Evolutionary conservation across 129 eudicot genomes (phyloP).

Genomic region (Silybum marianum): DNA sequence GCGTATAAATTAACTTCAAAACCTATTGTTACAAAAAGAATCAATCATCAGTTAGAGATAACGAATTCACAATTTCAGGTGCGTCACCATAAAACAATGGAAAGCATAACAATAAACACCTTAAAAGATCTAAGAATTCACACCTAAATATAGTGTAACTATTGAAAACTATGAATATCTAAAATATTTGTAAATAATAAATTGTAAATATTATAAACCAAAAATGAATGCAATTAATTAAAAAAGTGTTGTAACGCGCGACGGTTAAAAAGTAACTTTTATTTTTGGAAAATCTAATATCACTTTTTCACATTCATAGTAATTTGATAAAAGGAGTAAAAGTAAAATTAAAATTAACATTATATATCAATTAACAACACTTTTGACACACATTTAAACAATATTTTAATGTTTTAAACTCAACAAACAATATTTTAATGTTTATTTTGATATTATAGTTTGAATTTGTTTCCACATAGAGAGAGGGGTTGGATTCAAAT

Average conservation of each 20-base stretch:
- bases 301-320: background rate
- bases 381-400: background rate
- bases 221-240: background rate
- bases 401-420: background rate
- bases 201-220: too few species aligned
- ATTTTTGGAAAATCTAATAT: background rate
- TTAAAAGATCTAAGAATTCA: background rate
- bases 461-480: background rate
- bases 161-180: background rate
- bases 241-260: background rate
- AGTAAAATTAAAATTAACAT: too few species aligned
- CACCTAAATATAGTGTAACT: too few species aligned
- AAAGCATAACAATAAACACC: background rate
- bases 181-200: too few species aligned
- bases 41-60: background rate
- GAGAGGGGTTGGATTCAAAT: background rate
- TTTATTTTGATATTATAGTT: background rate
- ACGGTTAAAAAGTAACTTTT: background rate
- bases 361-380: background rate
- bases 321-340: background rate
- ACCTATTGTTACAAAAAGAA: too few species aligned
- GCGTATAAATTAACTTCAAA: too few species aligned
- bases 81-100: background rate
- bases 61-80: background rate
- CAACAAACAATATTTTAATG: background rate